Conservation (phyloP, 163 green algal genomes). For the Scenedesmus sp. region DNA sequence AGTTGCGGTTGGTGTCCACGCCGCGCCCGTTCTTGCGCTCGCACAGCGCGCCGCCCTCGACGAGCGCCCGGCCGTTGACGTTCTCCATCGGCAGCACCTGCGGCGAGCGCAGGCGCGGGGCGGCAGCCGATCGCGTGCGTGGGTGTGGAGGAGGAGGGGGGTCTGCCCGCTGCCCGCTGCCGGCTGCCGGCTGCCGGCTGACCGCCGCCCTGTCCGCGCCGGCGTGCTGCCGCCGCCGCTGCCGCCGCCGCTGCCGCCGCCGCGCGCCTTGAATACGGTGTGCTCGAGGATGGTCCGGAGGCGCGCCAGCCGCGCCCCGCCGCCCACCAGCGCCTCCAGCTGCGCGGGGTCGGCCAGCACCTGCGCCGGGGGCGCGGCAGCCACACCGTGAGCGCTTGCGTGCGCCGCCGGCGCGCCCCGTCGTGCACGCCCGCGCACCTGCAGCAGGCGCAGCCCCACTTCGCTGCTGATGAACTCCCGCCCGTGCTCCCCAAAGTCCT, state of each 20-base stretch:
- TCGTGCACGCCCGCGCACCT: too few relatives aligned
- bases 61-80: slow-evolving; percentile 70
- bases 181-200: too few relatives aligned
- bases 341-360: slow-evolving; percentile 60
- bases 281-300: slow-evolving; percentile 63
- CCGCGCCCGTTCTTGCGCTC: slow-evolving; percentile 97
- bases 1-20: slow-evolving; percentile 98
- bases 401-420: too few relatives aligned
- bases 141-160: too few relatives aligned
- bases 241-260: too few relatives aligned
- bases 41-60: slow-evolving; percentile 88
- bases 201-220: too few relatives aligned
- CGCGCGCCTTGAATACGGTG: slow-evolving; percentile 67
- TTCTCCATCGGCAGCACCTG: slow-evolving; percentile 98
- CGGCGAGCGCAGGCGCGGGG: too few relatives aligned
- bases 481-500: slow-evolving; percentile 95
- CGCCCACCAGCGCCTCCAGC: slow-evolving; percentile 4
- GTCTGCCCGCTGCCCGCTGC: too few relatives aligned
- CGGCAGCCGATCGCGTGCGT: too few relatives aligned
- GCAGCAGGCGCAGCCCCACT: slow-evolving; percentile 83
- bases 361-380: slow-evolving; percentile 77
- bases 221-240: too few relatives aligned
- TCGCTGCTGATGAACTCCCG: slow-evolving; percentile 93
- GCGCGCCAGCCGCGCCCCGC: slow-evolving; percentile 2
- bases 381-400: too few relatives aligned